A percentile compares a stretch with the other conserved stretches of the same genome.
Conservation (phyloP, 371 early-diverging fungal genomes). For the Cokeromyces recurvatus region DNA sequence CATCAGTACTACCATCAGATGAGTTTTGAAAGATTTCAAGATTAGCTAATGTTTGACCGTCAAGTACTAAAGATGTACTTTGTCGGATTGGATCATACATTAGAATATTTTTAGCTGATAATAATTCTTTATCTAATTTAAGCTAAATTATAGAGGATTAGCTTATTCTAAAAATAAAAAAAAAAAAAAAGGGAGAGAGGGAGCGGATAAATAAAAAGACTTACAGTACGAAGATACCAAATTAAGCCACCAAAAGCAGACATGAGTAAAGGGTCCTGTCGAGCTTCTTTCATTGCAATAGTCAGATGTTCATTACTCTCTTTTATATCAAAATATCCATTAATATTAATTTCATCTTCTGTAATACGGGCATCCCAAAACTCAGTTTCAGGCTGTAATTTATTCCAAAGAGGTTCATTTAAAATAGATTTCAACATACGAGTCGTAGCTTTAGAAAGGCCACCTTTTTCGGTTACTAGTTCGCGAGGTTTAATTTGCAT, state of each 20-base stretch:
- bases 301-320: neutral
- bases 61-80: constrained; percentile 72
- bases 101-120: constrained; percentile 78
- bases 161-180: neutral
- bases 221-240: constrained; percentile 70
- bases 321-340: constrained; percentile 59
- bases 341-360: constrained; percentile 59
- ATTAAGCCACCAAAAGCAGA: constrained; percentile 79
- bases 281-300: constrained; percentile 10
- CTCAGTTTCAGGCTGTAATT: constrained; percentile 69
- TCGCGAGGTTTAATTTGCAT: constrained; percentile 90
- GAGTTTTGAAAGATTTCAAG: constrained; percentile 92
- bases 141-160: constrained; percentile 30
- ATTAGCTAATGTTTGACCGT: constrained; percentile 92
- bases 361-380: constrained; percentile 81
- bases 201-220: constrained; percentile 1
- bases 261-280: constrained; percentile 42
- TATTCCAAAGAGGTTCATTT: constrained; percentile 62
- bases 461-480: constrained; percentile 78
- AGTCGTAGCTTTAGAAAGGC: constrained; percentile 57
- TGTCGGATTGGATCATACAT: constrained; percentile 75
- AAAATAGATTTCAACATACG: constrained; percentile 72
- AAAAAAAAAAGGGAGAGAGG: neutral
- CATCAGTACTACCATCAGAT: constrained; percentile 67
- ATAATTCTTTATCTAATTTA: constrained; percentile 80